Evolutionary conservation across 1,284 basidiomycete species (phyloP).

Genomic region (Microbotryomycetes sp.): DNA sequence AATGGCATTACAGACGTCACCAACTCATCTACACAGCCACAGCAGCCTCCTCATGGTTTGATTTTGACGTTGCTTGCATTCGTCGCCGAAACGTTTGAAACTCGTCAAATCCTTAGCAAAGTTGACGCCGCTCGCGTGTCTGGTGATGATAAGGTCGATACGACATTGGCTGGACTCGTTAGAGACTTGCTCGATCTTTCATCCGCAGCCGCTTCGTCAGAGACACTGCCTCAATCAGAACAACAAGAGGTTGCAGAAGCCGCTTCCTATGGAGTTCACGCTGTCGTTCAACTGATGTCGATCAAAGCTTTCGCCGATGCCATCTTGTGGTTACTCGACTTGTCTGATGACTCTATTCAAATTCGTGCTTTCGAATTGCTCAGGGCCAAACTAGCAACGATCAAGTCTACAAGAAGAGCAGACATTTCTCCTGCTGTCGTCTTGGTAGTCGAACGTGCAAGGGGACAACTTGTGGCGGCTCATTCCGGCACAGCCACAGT

Average conservation of each 20-base stretch:
- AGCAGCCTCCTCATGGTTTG: no score
- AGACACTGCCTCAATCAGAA: background rate
- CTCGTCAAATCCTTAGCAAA: constrained; percentile 32
- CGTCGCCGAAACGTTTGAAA: constrained; percentile 23
- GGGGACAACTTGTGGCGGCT: constrained; percentile 49
- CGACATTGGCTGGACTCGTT: constrained; percentile 23
- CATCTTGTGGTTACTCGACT: constrained; percentile 39
- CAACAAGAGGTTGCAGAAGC: constrained; percentile 24
- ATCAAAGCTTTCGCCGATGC: constrained; percentile 56
- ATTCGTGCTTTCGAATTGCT: constrained; percentile 50
- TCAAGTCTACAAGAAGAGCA: constrained; percentile 56
- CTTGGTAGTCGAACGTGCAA: constrained; percentile 52
- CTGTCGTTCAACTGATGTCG: constrained; percentile 44
- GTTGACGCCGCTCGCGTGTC: constrained; percentile 28
- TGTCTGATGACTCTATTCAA: constrained; percentile 24
- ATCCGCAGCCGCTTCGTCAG: background rate
- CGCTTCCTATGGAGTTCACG: constrained; percentile 39
- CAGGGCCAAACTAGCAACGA: constrained; percentile 56
- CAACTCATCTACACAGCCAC: no score
- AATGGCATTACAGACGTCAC: background rate
- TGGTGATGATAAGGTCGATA: constrained; percentile 21
- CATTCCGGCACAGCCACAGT: constrained; percentile 43
- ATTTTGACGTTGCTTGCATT: constrained; percentile 23
- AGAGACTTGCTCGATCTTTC: constrained; percentile 27
- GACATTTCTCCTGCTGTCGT: constrained; percentile 50